phyloP scores from a whole-genome alignment of 2,329 filamentous ascomycete genomes.

The Penicillium sp. region DNA sequence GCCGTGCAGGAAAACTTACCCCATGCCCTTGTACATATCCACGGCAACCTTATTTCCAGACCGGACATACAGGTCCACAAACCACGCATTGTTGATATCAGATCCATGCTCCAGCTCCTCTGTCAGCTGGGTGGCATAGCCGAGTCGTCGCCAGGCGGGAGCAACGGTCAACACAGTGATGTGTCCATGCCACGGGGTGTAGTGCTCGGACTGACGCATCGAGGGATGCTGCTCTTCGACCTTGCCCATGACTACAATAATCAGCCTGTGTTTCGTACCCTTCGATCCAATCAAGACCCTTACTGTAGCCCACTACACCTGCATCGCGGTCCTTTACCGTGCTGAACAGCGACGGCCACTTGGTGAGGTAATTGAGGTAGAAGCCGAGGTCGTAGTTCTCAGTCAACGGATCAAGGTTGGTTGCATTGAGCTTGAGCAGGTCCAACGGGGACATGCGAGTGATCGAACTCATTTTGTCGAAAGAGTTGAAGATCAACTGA shows the following conservation, averaged over 20 bases:
- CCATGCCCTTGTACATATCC: constrained; percentile 81
- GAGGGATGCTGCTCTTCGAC: constrained; percentile 78
- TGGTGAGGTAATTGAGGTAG: constrained; percentile 91
- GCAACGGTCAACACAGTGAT: constrained; percentile 94
- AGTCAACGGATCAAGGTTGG: constrained; percentile 93
- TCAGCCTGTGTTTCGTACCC: not conserved
- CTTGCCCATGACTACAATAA: constrained; percentile 80
- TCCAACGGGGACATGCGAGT: constrained; percentile 79
- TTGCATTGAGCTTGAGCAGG: constrained; percentile 82
- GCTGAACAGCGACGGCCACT: constrained; percentile 92
- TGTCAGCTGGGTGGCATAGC: constrained; percentile 78
- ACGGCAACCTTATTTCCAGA: constrained; percentile 85
- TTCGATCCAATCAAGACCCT: constrained; percentile 25
- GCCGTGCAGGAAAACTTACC: constrained; percentile 46
- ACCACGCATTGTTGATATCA: constrained; percentile 81
- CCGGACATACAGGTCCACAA: constrained; percentile 90
- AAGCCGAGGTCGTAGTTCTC: constrained; percentile 96
- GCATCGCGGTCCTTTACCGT: constrained; percentile 80
- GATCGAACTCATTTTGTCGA: constrained; percentile 66
- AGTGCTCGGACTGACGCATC: constrained; percentile 72
- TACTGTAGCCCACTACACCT: constrained; percentile 94
- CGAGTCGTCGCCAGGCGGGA: constrained; percentile 75
- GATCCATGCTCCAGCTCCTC: constrained; percentile 75
- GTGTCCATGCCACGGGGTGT: constrained; percentile 98
- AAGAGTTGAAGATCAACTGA: not conserved